A percentile compares a stretch with the other conserved stretches of the same genome.
Evolutionary conservation across 2,329 filamentous ascomycete genomes (phyloP).

Genomic region (Eutypa lata): DNA sequence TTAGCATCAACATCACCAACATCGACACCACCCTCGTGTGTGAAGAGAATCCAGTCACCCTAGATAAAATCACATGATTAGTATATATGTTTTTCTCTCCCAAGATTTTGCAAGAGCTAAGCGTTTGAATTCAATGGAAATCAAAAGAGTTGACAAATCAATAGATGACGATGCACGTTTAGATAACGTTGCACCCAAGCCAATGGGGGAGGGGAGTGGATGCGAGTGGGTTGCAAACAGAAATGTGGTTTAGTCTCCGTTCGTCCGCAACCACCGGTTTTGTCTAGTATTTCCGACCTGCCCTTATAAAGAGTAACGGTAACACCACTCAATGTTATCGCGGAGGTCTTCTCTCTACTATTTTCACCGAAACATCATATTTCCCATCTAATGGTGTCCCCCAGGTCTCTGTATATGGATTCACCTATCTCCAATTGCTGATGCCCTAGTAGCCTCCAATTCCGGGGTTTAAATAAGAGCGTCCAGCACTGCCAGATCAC

Average conservation of each 20-base stretch:
- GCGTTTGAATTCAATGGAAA: no score
- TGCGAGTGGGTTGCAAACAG: conserved; percentile 20
- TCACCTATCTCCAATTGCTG: not conserved
- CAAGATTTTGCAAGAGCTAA: no score
- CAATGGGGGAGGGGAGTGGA: conserved; percentile 19
- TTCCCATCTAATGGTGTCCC: not conserved
- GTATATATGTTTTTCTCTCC: not conserved
- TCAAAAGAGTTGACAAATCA: no score
- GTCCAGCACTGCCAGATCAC: not conserved
- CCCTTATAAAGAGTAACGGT: conserved; percentile 20
- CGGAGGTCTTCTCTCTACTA: conserved; percentile 5
- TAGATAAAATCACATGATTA: conserved; percentile 37
- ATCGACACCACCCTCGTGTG: conserved; percentile 98
- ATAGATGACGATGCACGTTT: not conserved
- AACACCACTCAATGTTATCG: conserved; percentile 12
- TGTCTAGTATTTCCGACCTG: conserved; percentile 14
- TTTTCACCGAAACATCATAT: conserved; percentile 2
- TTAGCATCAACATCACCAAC: conserved; percentile 98
- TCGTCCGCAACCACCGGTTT: conserved; percentile 34
- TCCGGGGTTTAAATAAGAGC: not conserved
- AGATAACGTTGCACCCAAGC: conserved; percentile 3
- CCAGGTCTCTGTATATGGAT: not conserved
- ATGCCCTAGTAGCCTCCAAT: not conserved
- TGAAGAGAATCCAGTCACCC: conserved; percentile 99
- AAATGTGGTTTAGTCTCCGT: conserved; percentile 41